phyloP scores from a whole-genome alignment of 129 eudicot genomes.

The Rutidosis leptorrhynchoides region DNA sequence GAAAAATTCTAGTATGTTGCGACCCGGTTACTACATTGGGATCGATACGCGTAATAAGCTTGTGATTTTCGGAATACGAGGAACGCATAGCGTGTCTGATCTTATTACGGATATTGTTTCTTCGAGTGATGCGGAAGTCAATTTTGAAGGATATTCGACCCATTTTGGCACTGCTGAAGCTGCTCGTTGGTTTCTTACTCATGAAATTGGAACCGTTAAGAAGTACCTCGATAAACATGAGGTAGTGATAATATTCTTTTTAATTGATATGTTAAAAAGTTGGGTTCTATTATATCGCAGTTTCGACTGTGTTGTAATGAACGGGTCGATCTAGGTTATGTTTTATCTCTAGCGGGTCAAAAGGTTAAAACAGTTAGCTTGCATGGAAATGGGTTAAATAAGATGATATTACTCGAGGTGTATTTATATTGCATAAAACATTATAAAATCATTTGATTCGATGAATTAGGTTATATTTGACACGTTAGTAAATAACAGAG shows the following conservation, averaged over 20 bases:
- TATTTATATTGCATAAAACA: not conserved
- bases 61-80: conserved; percentile 94
- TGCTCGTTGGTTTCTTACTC: conserved; percentile 89
- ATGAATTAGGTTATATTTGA: no score
- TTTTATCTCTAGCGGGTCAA: no score
- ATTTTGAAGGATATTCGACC: conserved; percentile 75
- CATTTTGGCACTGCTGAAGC: conserved; percentile 98
- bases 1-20: conserved; percentile 62
- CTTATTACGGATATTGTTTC: conserved; percentile 88
- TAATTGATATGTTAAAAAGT: no score
- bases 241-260: conserved; percentile 42
- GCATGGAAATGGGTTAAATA: not conserved
- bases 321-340: not conserved
- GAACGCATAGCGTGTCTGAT: conserved; percentile 86
- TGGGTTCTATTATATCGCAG: no score
- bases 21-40: conserved; percentile 92
- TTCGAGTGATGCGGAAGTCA: conserved; percentile 74
- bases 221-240: conserved; percentile 73
- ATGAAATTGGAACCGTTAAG: conserved; percentile 70
- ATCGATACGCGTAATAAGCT: conserved; percentile 70
- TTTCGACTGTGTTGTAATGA: not conserved
- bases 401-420: not conserved
- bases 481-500: no score
- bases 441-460: not conserved
- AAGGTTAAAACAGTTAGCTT: no score